Evolutionary conservation across 140 eudicot species (phyloP).

Genomic region (Bidens hawaiensis): DNA sequence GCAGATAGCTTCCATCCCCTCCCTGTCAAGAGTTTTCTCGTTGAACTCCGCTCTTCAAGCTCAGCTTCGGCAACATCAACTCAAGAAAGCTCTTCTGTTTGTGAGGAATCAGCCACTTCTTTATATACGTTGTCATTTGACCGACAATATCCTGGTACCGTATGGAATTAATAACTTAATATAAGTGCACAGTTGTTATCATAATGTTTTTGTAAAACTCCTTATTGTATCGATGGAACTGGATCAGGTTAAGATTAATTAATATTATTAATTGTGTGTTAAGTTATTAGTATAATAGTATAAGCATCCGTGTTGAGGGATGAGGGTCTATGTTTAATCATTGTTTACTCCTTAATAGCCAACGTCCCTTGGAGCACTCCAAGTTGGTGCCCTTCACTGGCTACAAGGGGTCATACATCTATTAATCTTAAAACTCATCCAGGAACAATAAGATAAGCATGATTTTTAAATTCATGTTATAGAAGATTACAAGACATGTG

Average conservation of each 20-base stretch:
- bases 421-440: conserved; percentile 24
- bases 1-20: too few species aligned
- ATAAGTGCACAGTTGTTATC: background rate
- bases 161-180: background rate
- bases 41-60: too few species aligned
- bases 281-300: background rate
- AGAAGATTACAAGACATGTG: conserved; percentile 16
- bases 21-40: too few species aligned
- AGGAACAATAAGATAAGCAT: background rate
- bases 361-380: conserved; percentile 32
- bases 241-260: conserved; percentile 16
- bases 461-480: background rate
- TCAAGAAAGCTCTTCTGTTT: too few species aligned
- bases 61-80: too few species aligned
- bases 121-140: too few species aligned
- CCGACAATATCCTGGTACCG: too few species aligned
- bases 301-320: background rate
- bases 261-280: conserved; percentile 2
- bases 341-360: conserved; percentile 10
- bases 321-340: background rate
- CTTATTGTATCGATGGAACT: conserved; percentile 3
- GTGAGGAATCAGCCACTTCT: too few species aligned
- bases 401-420: conserved; percentile 32
- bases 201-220: background rate
- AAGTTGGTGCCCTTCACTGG: conserved; percentile 36